Conservation (phyloP, 2,329 filamentous ascomycete species). For the Scedosporium dehoogii region DNA sequence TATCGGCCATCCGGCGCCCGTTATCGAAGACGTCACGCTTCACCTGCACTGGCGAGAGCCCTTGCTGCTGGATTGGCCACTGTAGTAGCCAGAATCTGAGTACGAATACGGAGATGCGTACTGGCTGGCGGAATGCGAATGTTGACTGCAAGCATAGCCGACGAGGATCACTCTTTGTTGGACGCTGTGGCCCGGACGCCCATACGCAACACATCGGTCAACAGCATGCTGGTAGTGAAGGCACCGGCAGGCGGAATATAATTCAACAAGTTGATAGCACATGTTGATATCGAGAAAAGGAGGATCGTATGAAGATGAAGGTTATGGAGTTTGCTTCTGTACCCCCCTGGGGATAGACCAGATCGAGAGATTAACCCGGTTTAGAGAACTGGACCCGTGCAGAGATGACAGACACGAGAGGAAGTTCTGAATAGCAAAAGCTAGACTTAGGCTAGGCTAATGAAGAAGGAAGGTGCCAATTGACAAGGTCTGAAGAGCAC, state of each 20-base stretch:
- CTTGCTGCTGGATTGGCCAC: slow-evolving; percentile 32
- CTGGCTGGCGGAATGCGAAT: slow-evolving; percentile 22
- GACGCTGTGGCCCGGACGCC: slow-evolving; percentile 60
- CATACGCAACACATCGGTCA: slow-evolving; percentile 70
- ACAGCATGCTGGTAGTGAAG: slow-evolving; percentile 81
- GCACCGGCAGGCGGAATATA: slow-evolving; percentile 79
- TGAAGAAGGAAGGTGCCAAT: background rate
- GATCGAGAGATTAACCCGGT: background rate
- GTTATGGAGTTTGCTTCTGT: background rate
- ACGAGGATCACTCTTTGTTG: slow-evolving; percentile 71
- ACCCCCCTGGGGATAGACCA: background rate
- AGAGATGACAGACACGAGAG: background rate
- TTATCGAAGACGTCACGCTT: slow-evolving; percentile 43
- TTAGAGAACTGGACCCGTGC: too few species aligned
- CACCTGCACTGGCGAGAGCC: slow-evolving; percentile 32
- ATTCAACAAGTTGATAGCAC: slow-evolving; percentile 81
- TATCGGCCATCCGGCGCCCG: slow-evolving; percentile 17
- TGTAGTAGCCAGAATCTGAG: slow-evolving; percentile 46
- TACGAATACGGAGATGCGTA: slow-evolving; percentile 31
- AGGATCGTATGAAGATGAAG: background rate
- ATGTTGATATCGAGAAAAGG: slow-evolving; percentile 35
- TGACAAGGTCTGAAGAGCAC: background rate
- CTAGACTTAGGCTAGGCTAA: background rate
- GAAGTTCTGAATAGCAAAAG: background rate
- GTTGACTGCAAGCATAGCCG: slow-evolving; percentile 60